phyloP scores from a whole-genome alignment of 2,329 filamentous ascomycete genomes.

The Fusarium oligoseptatum region DNA sequence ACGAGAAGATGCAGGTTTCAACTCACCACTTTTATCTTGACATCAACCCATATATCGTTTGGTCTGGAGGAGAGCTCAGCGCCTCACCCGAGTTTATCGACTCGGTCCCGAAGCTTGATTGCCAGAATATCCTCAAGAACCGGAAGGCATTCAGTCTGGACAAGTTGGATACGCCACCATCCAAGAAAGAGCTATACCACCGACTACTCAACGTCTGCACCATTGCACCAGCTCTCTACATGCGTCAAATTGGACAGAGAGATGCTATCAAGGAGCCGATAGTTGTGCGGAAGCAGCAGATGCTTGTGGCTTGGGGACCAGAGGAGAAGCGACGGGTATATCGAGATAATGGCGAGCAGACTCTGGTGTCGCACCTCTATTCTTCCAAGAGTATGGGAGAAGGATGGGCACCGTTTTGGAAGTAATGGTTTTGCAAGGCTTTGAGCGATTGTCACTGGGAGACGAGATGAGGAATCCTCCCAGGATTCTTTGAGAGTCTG shows the following conservation, averaged over 20 bases:
- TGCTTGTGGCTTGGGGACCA: constrained; percentile 56
- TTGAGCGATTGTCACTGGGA: not conserved
- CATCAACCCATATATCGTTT: constrained; percentile 49
- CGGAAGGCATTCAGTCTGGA: constrained; percentile 52
- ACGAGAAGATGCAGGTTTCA: constrained; percentile 56
- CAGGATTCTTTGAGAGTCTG: not conserved
- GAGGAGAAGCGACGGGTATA: constrained; percentile 50
- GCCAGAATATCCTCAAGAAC: constrained; percentile 54
- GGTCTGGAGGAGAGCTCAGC: constrained; percentile 40
- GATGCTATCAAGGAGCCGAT: constrained; percentile 51
- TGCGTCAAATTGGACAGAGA: constrained; percentile 53
- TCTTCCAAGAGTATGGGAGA: constrained; percentile 35
- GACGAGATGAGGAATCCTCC: not conserved
- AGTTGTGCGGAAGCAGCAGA: constrained; percentile 54
- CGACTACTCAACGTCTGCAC: constrained; percentile 53
- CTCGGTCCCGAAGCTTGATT: constrained; percentile 50
- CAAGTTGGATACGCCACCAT: constrained; percentile 50
- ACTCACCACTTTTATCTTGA: constrained; percentile 55
- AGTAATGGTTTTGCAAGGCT: not conserved
- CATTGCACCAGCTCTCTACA: constrained; percentile 52
- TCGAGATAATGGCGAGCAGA: constrained; percentile 45
- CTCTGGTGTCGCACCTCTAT: constrained; percentile 49
- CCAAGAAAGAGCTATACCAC: constrained; percentile 48
- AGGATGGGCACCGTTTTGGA: constrained; percentile 29
- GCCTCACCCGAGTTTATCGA: constrained; percentile 50